Percentiles rank a stretch among this genome's conserved stretches.
Conservation (phyloP, 192 early-diverging fungal genomes). For the Coemansia sp. region DNA sequence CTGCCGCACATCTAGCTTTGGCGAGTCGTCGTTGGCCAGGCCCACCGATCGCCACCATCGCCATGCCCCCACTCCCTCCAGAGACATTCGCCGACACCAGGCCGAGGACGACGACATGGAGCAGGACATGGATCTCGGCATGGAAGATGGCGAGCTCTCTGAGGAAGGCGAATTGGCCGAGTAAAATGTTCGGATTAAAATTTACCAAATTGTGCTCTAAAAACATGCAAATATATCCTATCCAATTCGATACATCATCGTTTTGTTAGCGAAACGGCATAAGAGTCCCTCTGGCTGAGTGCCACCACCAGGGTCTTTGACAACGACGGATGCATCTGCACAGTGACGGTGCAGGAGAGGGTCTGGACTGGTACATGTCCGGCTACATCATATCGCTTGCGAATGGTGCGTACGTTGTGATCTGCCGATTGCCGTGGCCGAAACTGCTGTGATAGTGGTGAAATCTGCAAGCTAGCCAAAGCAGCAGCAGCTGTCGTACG, state of each 20-base stretch:
- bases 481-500: background rate
- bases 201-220: background rate
- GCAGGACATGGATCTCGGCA: conserved; percentile 42
- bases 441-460: background rate
- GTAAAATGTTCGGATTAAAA: background rate
- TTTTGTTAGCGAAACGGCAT: conserved; percentile 29
- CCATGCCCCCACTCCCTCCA: background rate
- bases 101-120: conserved; percentile 27
- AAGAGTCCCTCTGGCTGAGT: conserved; percentile 24
- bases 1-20: conserved; percentile 33
- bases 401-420: conserved; percentile 18
- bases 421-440: background rate
- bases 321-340: conserved; percentile 50
- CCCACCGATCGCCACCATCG: background rate
- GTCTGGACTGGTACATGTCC: conserved; percentile 26
- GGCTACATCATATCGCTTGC: conserved; percentile 39
- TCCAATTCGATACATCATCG: background rate
- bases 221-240: background rate
- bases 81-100: background rate
- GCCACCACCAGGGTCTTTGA: conserved; percentile 2
- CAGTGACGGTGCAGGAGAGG: conserved; percentile 44
- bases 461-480: background rate
- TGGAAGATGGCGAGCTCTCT: conserved; percentile 42
- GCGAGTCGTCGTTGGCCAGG: conserved; percentile 16
- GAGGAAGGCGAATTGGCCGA: conserved; percentile 52